Base-by-base conservation (phyloP, 306 rosid species). In the Ceratonia siliqua region DNA sequence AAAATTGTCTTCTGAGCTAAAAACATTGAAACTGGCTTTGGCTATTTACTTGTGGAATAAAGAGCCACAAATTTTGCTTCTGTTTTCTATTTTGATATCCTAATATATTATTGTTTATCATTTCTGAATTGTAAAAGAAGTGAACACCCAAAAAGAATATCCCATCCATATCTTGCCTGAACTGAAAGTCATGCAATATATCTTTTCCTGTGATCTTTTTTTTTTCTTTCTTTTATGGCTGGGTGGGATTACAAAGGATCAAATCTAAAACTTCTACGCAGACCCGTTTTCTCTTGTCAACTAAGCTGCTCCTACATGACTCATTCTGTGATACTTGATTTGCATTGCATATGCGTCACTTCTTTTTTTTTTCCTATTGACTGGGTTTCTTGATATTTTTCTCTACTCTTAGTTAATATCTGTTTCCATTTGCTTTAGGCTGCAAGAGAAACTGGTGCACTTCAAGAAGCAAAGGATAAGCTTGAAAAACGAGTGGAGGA, bases 401-500 rank as follows among this genome's bases (percentile, higher is more conserved):
- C 67, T 74, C 53, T 33, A 28, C 32, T 49, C 56, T 36, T 48
- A 72, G 43, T 55, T 46, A 32, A 33, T 62, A 52, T 74, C 49
- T 42, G 41, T 64, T 63, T 82, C 53, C 73, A 76, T 71, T 77
- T 77, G 75, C 79, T 76, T 50, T 78, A 92, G 97, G 97, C 90
- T 76, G 90, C 97, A 67, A 89, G 87, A 81, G 96, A 92, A 86
- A 92, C 97, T 27, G 93, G 91, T 22, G 90, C 97, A 55, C 93
- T 88, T 80, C 80, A 92, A 81, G 97, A 92, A 80, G 97, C 96
- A 76, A 92, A 92, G 78, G 90, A 88, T 87, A 88, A 86, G 80
- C 88, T 92, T 68, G 93, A 88, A 85, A 92, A 92, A 77, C 85
- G 79, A 33, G 93, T 89, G 59, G 97, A 92, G 90, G 97, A 92